phyloP scores from a whole-genome alignment of 139 green algal species.

The Coelastrella sp. region DNA sequence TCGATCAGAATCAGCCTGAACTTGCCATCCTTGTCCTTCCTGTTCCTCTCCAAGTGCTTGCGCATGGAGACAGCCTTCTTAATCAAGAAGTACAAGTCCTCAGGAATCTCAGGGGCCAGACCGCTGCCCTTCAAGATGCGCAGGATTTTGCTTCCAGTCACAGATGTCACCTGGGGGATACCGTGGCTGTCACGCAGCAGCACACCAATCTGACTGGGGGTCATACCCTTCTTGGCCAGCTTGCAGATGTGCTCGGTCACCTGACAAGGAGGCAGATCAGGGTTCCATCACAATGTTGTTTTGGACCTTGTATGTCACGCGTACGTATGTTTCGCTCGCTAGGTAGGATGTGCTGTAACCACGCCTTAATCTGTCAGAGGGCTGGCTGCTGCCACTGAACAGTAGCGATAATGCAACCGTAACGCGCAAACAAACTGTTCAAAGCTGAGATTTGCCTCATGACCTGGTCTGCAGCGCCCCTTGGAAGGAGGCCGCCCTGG shows the following conservation, averaged over 20 bases:
- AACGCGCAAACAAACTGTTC: background rate
- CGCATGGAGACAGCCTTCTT: slow-evolving; percentile 98
- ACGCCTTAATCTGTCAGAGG: background rate
- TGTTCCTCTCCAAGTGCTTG: slow-evolving; percentile 98
- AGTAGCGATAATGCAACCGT: background rate
- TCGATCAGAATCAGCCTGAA: slow-evolving; percentile 93
- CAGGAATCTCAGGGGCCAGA: slow-evolving; percentile 96
- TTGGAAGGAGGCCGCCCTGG: background rate
- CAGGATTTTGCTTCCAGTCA: slow-evolving; percentile 97
- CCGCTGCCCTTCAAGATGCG: slow-evolving; percentile 95
- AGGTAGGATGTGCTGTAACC: background rate
- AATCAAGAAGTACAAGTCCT: slow-evolving; percentile 99
- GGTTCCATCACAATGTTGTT: background rate
- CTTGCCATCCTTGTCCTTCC: slow-evolving; percentile 97
- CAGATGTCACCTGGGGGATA: slow-evolving; percentile 86
- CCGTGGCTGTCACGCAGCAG: slow-evolving; percentile 96
- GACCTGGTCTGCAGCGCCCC: background rate
- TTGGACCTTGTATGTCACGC: too few relatives aligned
- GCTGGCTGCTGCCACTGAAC: background rate
- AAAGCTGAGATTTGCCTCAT: background rate
- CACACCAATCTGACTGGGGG: slow-evolving; percentile 97
- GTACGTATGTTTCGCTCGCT: too few relatives aligned
- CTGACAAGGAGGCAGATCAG: slow-evolving; percentile 47
- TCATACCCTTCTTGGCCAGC: slow-evolving; percentile 98
- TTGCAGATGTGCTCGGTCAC: slow-evolving; percentile 95